Base-by-base conservation (phyloP, 208 protist genomes). In the Leishmania mexicana region DNA sequence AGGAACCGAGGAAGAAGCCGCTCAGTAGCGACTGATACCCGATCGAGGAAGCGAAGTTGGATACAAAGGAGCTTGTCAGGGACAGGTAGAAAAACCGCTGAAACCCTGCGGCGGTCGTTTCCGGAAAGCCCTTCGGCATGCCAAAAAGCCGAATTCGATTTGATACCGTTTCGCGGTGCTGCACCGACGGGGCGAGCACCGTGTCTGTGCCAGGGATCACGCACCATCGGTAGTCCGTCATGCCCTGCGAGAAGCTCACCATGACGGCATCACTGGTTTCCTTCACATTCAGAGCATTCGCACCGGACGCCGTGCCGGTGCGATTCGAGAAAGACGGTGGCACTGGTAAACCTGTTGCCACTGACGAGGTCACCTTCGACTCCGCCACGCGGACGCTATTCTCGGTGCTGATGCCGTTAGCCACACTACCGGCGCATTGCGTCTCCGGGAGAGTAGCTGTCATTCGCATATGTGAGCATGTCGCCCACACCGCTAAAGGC, bases 21-120 rank as follows among this genome's bases (percentile, higher is more conserved):
- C 87, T 94, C 38, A 97, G 90, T 49, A 97, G 88, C 17, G 94
- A 93, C 81, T 97, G 94, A 79, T 90, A 95, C 6, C 91, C 94
- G 54, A 97, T 95, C 21, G 94, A 96, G n/a, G 94, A 91, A 57
- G 91, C 84, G 79, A 97, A 97, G 86, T 95, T 97, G 8, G 92
- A 94, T 24, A 96, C 87, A 76, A 93, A 96, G 24, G 88, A 82
- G 83, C 91, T 95, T 4, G 85, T 84, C 62, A 94, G 79, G 0
- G 90, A 95, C n/a, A 96, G 83, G 77, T 92, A 90, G 76, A 97
- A 97, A 67, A 94, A 97, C 38, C 88, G 87, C 84, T 93, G 89
- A 79, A 94, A 96, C 17, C 94, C 94, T 5, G 81, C 76, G 3
- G 89, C 94, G 47, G 89, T 94, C 51, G 92, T 94, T 54, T 90